Evolutionary conservation across 257 asterid genomes (phyloP).

Genomic region (Lantana camara): DNA sequence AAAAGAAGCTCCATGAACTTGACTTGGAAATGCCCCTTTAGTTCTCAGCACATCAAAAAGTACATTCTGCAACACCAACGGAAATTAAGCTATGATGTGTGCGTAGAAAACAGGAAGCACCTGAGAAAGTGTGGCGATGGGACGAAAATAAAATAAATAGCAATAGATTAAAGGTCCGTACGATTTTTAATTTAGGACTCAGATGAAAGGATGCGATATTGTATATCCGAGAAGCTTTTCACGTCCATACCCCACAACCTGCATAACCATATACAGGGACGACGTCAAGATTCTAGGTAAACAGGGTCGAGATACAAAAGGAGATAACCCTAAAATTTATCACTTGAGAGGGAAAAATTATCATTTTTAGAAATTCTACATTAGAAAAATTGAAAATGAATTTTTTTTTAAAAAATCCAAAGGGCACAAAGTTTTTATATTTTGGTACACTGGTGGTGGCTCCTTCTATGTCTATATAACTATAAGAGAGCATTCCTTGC

Average conservation of each 20-base stretch:
- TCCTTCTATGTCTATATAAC: no score
- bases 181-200: slow-evolving; percentile 21
- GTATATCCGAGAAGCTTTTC: slow-evolving; percentile 70
- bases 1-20: background rate
- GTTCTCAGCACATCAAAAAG: slow-evolving; percentile 1
- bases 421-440: no score
- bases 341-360: no score
- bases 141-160: no score
- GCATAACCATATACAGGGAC: slow-evolving; percentile 21
- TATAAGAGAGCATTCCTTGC: no score
- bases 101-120: background rate
- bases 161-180: no score
- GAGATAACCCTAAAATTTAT: no score
- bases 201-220: slow-evolving; percentile 43
- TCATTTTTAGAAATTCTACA: no score
- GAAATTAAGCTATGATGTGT: background rate
- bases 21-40: background rate
- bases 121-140: background rate
- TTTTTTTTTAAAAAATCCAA: no score
- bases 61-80: background rate
- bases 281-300: background rate
- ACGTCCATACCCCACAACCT: slow-evolving; percentile 96
- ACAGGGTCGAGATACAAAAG: no score
- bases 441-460: no score
- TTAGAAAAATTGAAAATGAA: no score